A percentile compares a stretch with the other conserved stretches of the same genome.
phyloP scores from a whole-genome alignment of 176 grass and related monocot genomes.

The Paspalum notatum region DNA sequence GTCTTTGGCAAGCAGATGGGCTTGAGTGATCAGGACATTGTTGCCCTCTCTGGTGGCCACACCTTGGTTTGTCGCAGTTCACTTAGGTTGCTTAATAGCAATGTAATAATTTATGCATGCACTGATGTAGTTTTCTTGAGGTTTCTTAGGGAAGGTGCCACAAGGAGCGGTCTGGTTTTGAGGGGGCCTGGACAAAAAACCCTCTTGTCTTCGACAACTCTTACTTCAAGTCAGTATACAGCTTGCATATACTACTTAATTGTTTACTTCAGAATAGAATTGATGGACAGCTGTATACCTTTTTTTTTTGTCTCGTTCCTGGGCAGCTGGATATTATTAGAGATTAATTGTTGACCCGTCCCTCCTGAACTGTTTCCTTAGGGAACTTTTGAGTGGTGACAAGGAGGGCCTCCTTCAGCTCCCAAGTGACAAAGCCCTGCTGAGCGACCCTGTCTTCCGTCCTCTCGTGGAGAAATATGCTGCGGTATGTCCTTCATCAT shows the following conservation, averaged over 20 bases:
- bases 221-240: conserved; percentile 60
- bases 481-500: conserved; percentile 42
- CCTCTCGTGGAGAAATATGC: conserved; percentile 86
- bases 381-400: conserved; percentile 89
- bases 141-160: conserved; percentile 73
- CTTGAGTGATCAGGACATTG: conserved; percentile 91
- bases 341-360: background rate
- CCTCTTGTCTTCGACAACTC: conserved; percentile 78
- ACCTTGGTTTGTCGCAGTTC: conserved; percentile 62
- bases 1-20: conserved; percentile 91
- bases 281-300: background rate
- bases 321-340: background rate
- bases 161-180: conserved; percentile 91
- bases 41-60: conserved; percentile 91
- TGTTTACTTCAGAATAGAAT: background rate
- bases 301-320: background rate
- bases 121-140: background rate
- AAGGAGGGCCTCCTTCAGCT: conserved; percentile 87
- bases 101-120: background rate
- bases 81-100: background rate
- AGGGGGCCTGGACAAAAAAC: conserved; percentile 78
- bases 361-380: conserved; percentile 8
- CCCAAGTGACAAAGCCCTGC: conserved; percentile 86
- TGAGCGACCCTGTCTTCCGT: conserved; percentile 74
- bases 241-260: background rate